phyloP scores from a whole-genome alignment of 2,329 filamentous ascomycete genomes.

The Alternaria novae-zelandiae region DNA sequence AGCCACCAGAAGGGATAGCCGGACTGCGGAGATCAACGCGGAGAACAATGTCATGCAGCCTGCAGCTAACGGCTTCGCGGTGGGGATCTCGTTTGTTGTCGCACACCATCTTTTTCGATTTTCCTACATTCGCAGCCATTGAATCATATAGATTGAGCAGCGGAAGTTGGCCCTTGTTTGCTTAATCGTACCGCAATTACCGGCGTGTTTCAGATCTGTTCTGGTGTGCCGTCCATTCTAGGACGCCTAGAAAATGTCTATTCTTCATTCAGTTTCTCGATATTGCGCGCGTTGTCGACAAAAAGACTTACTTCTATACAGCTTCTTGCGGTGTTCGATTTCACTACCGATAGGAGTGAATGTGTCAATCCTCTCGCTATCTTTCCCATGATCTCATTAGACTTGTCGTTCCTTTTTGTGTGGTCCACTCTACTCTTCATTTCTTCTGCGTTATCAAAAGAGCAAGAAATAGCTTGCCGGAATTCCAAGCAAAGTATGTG shows the following conservation, averaged over 20 bases:
- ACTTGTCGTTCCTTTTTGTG: not conserved
- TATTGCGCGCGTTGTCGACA: not conserved
- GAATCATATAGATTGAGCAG: not conserved
- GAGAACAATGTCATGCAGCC: slow-evolving; percentile 11
- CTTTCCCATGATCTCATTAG: no score
- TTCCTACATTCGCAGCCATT: not conserved
- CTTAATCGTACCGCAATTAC: not conserved
- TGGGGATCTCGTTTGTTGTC: slow-evolving; percentile 1
- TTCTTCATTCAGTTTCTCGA: not conserved
- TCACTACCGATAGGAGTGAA: no score
- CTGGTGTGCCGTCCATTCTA: not conserved
- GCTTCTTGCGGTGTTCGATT: no score
- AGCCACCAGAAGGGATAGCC: slow-evolving; percentile 11
- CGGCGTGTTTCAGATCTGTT: slow-evolving; percentile 12
- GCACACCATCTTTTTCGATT: not conserved
- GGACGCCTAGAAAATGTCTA: not conserved
- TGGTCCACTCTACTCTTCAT: not conserved
- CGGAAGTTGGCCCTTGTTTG: not conserved
- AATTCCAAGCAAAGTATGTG: no score
- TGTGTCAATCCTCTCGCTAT: no score
- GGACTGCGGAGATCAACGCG: slow-evolving; percentile 18
- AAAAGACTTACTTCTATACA: no score
- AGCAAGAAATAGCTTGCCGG: no score
- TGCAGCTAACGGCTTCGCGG: slow-evolving; percentile 8
- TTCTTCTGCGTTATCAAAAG: not conserved